Percentiles rank a stretch among this genome's conserved stretches.
Evolutionary conservation across 257 asterid species (phyloP).

Genomic region (Nyctanthes arbortristis): DNA sequence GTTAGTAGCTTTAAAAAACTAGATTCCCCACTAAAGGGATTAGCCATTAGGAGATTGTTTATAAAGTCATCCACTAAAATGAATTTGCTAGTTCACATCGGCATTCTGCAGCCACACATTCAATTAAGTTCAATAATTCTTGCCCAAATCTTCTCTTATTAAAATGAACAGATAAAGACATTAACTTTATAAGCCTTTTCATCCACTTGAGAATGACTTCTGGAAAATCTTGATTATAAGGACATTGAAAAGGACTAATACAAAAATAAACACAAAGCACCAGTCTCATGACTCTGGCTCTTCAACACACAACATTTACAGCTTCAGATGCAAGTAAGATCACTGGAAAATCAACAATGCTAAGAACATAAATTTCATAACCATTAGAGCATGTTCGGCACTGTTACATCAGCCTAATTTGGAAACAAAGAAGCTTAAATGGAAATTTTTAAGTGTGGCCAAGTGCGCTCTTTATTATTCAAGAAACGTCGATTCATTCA

Average conservation of each 20-base stretch:
- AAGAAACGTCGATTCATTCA: slow-evolving; percentile 20
- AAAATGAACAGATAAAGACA: slow-evolving; percentile 11
- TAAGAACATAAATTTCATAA: not conserved
- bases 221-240: slow-evolving; percentile 5
- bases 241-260: not conserved
- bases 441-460: not conserved
- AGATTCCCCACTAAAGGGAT: no score
- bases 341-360: not conserved
- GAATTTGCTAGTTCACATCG: slow-evolving; percentile 3
- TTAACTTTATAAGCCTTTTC: not conserved
- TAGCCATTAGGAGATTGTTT: not conserved
- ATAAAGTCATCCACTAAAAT: not conserved
- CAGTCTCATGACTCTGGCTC: not conserved
- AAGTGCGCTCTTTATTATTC: not conserved
- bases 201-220: slow-evolving; percentile 17
- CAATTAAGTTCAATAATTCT: not conserved
- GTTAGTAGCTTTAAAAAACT: no score
- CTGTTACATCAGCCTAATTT: not conserved
- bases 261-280: not conserved
- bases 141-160: not conserved
- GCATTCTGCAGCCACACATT: not conserved
- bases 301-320: not conserved
- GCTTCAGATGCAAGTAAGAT: not conserved
- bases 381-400: not conserved
- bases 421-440: not conserved